A percentile compares a stretch with the other conserved stretches of the same genome.
Evolutionary conservation across 495 filamentous ascomycete species (phyloP).

Genomic region (Durotheca rogersii): DNA sequence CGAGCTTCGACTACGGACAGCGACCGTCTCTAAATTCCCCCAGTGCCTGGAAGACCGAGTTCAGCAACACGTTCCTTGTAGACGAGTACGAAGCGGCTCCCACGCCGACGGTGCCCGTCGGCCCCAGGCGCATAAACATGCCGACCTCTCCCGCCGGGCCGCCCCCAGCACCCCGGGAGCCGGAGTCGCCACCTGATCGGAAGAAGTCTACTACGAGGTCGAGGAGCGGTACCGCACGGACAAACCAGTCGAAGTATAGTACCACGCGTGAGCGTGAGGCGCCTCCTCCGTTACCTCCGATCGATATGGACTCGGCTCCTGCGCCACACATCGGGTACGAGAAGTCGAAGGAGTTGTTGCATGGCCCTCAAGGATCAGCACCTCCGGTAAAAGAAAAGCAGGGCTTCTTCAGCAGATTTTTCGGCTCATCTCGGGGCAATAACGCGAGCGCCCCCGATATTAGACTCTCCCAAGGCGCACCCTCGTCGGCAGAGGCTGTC

Average conservation of each 20-base stretch:
- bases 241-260: slow-evolving; percentile 29
- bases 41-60: slow-evolving; percentile 46
- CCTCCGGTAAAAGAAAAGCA: slow-evolving; percentile 63
- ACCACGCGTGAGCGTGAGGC: slow-evolving; percentile 39
- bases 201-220: slow-evolving; percentile 66
- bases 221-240: slow-evolving; percentile 50
- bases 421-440: slow-evolving; percentile 61
- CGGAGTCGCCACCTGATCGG: slow-evolving; percentile 46
- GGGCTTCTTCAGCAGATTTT: slow-evolving; percentile 91
- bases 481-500: slow-evolving; percentile 18
- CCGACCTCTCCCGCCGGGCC: slow-evolving; percentile 42
- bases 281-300: slow-evolving; percentile 34
- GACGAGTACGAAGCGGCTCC: slow-evolving; percentile 81
- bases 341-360: slow-evolving; percentile 52
- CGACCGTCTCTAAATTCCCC: slow-evolving; percentile 35
- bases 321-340: slow-evolving; percentile 58
- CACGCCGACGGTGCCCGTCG: slow-evolving; percentile 80
- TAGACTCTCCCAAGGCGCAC: slow-evolving; percentile 34
- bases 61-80: slow-evolving; percentile 46
- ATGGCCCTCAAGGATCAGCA: slow-evolving; percentile 30
- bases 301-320: slow-evolving; percentile 50
- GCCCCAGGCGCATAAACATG: slow-evolving; percentile 60
- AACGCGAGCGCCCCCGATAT: slow-evolving; percentile 25
- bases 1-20: slow-evolving; percentile 74
- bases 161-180: slow-evolving; percentile 41